These are phyloP conservation scores for Trametes punicea DNA, from an alignment of 768 basidiomycete species.

Conservation along the genomic window DNA sequence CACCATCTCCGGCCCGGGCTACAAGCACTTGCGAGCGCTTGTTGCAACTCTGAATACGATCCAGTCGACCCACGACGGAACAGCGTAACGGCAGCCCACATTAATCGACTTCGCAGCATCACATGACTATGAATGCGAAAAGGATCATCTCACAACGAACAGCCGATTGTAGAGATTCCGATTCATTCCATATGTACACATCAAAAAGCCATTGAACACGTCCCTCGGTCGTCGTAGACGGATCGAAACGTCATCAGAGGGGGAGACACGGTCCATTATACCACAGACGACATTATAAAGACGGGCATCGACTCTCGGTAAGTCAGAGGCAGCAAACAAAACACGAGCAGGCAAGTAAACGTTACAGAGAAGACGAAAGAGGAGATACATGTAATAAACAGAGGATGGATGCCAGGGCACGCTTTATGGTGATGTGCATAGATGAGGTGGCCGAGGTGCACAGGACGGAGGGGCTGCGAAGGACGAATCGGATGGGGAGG, in stretches of 20 bases:
- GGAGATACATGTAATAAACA: constrained; percentile 13
- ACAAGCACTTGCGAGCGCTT: background rate
- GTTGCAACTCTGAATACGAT: background rate
- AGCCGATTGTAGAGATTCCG: too few relatives aligned
- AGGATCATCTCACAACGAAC: too few relatives aligned
- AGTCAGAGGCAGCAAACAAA: background rate
- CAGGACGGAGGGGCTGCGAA: background rate
- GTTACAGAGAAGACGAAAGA: constrained; percentile 1
- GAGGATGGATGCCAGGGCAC: background rate
- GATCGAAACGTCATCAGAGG: background rate
- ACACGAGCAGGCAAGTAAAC: background rate
- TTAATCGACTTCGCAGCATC: too few relatives aligned
- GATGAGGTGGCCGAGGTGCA: background rate
- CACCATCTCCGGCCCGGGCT: background rate
- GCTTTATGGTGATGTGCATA: background rate
- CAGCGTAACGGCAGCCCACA: too few relatives aligned
- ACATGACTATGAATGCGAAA: too few relatives aligned
- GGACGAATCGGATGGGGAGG: background rate
- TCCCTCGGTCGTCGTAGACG: too few relatives aligned
- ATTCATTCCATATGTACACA: background rate
- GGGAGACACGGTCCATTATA: constrained; percentile 3
- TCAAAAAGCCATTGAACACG: too few relatives aligned
- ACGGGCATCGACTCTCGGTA: background rate
- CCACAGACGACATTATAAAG: constrained; percentile 11
- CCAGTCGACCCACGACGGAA: too few relatives aligned